Percentiles rank a stretch among this genome's conserved stretches.
phyloP scores from a whole-genome alignment of 2,329 filamentous ascomycete genomes.

The Ophiosphaerella korrae region DNA sequence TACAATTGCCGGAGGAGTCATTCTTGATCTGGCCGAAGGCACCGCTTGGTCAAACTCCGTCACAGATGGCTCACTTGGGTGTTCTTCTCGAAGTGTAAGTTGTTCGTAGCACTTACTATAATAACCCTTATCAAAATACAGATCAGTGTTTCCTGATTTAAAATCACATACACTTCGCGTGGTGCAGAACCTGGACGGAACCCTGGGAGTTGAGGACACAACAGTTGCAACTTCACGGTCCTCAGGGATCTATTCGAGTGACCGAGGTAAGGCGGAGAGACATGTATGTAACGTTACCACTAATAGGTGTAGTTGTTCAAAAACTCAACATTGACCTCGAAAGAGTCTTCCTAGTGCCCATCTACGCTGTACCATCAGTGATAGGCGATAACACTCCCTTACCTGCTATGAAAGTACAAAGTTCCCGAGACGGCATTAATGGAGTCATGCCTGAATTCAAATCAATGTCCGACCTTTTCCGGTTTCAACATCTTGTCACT shows the following conservation, averaged over 20 bases:
- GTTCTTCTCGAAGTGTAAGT: constrained; percentile 6
- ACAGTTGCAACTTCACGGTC: constrained; percentile 1
- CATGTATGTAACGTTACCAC: background rate
- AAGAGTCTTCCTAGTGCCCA: constrained; percentile 7
- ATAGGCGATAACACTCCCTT: background rate
- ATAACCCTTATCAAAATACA: background rate
- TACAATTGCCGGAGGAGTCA: constrained; percentile 9
- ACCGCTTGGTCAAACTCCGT: background rate
- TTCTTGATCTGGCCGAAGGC: constrained; percentile 11
- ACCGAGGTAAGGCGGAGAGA: background rate
- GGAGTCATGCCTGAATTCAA: constrained; percentile 8
- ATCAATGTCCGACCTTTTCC: constrained; percentile 2
- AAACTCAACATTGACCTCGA: constrained; percentile 10
- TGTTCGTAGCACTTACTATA: background rate
- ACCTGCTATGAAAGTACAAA: constrained; percentile 6
- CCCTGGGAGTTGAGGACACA: constrained; percentile 10
- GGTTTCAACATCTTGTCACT: constrained; percentile 12
- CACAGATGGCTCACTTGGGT: background rate
- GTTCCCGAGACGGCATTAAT: constrained; percentile 9
- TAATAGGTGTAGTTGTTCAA: background rate
- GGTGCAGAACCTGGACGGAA: constrained; percentile 13
- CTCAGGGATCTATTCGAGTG: background rate
- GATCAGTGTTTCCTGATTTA: constrained; percentile 6
- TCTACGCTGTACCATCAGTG: constrained; percentile 9
- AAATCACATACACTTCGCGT: constrained; percentile 9